Base-by-base conservation (phyloP, 140 eudicot species). In the Senecio squalidus region DNA sequence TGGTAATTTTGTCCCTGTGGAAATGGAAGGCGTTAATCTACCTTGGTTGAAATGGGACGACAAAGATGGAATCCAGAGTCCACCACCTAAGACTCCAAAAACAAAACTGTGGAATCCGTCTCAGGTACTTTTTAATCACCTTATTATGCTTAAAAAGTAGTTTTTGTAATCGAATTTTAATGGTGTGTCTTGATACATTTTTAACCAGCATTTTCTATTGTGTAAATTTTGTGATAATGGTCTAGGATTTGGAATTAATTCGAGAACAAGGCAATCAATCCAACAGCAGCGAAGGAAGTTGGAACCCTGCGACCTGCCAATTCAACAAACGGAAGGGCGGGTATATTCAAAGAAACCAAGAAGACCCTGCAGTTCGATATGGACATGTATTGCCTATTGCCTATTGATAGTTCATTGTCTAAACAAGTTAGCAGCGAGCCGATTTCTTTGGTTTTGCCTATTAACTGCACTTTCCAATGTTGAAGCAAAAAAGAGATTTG, bases 31-130 rank as follows among this genome's bases (percentile, higher is more conserved):
- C 41, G 74, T 92, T 70, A 70, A 68, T 20, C 69, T 92, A 33
- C 98, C 98, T 25, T 92, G 98, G 98, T 76, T 92, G 80, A 78
- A 87, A 55, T 92, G 98, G 98, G 95, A 92, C 62, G 84, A 73
- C 48, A 70, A 71, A 46, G 74, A 67, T 51, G 87, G 73, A 13
- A 58, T 30, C 25, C 68, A 46, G 58, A 66, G 55, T 31, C 76
- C 34, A 30, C 70, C 71, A 22, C 95, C 87, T 27, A 55, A 41
- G 8, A 84, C 86, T 63, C 88, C 91, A 13, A 77, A 77, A 76
- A 33, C 84, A 54, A 62, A 70, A 64, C 41, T 73, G 14, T 80
- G 85, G 88, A 92, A 84, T 55, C 76, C 83, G 10, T 38, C 74
- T 51, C 84, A 82, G 98, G 98, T 92, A 73, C 41, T 62, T 8